These are phyloP conservation scores for Mycena rebaudengoi DNA, from an alignment of 768 basidiomycete genomes.

Conservation along the genomic window DNA sequence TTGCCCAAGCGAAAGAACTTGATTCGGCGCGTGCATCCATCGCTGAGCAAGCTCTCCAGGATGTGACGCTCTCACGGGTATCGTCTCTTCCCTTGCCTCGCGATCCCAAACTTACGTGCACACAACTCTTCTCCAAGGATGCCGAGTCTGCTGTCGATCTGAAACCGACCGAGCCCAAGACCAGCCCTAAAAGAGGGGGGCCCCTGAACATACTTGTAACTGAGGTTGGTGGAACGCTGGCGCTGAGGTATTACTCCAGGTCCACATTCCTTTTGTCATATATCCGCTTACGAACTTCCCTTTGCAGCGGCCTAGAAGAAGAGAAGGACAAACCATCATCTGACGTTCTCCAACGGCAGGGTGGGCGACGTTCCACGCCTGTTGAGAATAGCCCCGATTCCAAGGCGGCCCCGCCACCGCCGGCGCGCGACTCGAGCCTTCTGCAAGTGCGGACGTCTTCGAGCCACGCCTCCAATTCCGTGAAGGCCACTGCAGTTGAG, in stretches of 20 bases:
- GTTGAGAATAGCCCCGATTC: neutral
- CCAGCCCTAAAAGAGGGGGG: slow-evolving; percentile 51
- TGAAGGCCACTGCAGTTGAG: slow-evolving; percentile 24
- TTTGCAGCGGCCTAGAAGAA: slow-evolving; percentile 45
- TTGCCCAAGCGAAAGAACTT: no score
- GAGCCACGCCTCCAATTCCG: slow-evolving; percentile 27
- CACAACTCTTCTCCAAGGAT: slow-evolving; percentile 23
- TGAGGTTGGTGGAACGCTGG: slow-evolving; percentile 65
- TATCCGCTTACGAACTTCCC: neutral
- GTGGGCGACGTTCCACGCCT: slow-evolving; percentile 28
- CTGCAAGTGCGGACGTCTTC: slow-evolving; percentile 68
- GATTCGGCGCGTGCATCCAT: no score
- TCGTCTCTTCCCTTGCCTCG: no score
- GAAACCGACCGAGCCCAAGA: slow-evolving; percentile 14
- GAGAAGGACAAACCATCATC: slow-evolving; percentile 53
- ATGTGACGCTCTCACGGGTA: no score
- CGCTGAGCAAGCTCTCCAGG: no score
- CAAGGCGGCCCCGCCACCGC: neutral
- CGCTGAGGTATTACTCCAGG: slow-evolving; percentile 77
- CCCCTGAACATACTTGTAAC: slow-evolving; percentile 87
- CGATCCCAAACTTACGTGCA: no score
- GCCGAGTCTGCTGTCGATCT: slow-evolving; percentile 3
- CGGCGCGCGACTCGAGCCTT: slow-evolving; percentile 36
- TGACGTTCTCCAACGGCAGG: slow-evolving; percentile 53
- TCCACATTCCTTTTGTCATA: slow-evolving; percentile 43